Evolutionary conservation across 2,329 filamentous ascomycete species (phyloP).

Genomic region (Reticulascus tulasneorum): DNA sequence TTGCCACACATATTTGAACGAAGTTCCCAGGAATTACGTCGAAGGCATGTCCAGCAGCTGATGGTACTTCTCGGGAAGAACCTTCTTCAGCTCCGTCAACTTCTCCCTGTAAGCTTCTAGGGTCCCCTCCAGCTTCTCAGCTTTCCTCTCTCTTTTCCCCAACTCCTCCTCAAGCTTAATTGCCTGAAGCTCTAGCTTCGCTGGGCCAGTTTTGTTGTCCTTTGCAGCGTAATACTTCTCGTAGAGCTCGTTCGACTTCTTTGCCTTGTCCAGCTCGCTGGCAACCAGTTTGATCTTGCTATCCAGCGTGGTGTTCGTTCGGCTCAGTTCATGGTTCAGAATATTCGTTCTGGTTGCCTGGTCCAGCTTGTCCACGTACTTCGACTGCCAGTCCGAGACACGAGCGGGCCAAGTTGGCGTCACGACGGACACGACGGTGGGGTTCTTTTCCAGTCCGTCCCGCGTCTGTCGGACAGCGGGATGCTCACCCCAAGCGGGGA

Average conservation of each 20-base stretch:
- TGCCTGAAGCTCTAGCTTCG: slow-evolving; percentile 4
- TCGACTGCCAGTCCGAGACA: slow-evolving; percentile 26
- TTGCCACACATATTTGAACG: no score
- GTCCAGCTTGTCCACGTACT: slow-evolving; percentile 19
- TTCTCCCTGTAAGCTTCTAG: not conserved
- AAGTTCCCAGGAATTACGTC: no score
- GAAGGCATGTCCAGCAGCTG: not conserved
- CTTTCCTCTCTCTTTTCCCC: not conserved
- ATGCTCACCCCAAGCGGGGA: slow-evolving; percentile 46
- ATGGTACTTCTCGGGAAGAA: slow-evolving; percentile 2
- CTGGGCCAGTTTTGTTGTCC: not conserved
- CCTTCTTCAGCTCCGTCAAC: not conserved
- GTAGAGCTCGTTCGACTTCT: slow-evolving; percentile 4
- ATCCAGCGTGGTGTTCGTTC: slow-evolving; percentile 12
- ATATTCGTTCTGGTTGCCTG: slow-evolving; percentile 8
- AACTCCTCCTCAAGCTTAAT: not conserved
- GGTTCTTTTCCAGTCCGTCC: slow-evolving; percentile 37
- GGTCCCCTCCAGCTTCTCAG: not conserved
- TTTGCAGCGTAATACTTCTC: slow-evolving; percentile 8
- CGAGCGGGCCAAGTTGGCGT: slow-evolving; percentile 23
- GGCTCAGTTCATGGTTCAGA: slow-evolving; percentile 11
- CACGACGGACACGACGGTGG: slow-evolving; percentile 29
- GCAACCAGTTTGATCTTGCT: slow-evolving; percentile 9
- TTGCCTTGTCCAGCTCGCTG: slow-evolving; percentile 6
- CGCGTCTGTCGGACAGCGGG: slow-evolving; percentile 39